Evolutionary conservation across 345 rosid genomes (phyloP), one percentile per base, ranked within the genome.

Genomic region (Garcia nutans): DNA sequence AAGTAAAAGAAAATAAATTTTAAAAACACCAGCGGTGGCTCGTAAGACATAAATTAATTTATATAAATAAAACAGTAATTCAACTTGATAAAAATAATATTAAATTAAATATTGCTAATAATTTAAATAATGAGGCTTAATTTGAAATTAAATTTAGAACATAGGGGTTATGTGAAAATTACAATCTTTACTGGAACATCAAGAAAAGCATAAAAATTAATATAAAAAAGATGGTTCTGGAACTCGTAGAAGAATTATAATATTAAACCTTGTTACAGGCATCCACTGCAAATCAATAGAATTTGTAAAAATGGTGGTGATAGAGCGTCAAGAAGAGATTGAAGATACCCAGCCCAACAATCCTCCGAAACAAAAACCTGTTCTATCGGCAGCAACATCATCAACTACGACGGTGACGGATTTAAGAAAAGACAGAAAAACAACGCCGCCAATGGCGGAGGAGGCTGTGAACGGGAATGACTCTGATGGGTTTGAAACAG

Each of bases 401-500:
- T 2, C 44, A 26, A 63, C 76, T 6, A 26, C 69, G 41, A 50
- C 78, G 71, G 8, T 77, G 44, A 31, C 74, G 66, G 68, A 59
- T 67, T 31, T 56, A 20, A 31, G 17, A 45, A 54, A 70, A 31
- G 47, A 63, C 79, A 23, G 37, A 22, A n/a, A 45, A 10, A 60
- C 49, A 23, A 42, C 49, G 6, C 69, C 60, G 16, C 56, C 86
- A 8, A 31, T 81, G 11, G 74, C 82, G 26, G 80, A 87, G 55
- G 74, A 79, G 9, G 26, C 79, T 49, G 84, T 41, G 56, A 68
- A 75, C 55, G 89, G 81, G 24, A 88, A 83, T 52, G 89, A 83
- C 42, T 91, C 95, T 67, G 97, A 94, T 75, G 97, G 97, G 19
- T 94, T 89, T 76, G 97, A 92, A 74, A 94, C 97, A 11, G 97